These are phyloP conservation scores for Macrolepiota dolichaula DNA, from an alignment of 768 basidiomycete genomes.

Conservation along the genomic window DNA sequence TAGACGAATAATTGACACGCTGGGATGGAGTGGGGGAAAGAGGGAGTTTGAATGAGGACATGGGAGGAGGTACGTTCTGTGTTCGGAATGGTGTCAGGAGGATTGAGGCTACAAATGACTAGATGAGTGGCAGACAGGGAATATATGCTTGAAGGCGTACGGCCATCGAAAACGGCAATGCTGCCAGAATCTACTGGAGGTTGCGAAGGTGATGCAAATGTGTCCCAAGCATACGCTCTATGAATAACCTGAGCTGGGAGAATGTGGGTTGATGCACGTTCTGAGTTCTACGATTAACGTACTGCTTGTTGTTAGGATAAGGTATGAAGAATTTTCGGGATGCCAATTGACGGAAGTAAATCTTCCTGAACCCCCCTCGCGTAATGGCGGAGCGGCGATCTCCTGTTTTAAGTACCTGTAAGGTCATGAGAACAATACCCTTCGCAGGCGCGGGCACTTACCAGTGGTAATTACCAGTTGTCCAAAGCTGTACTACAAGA, in stretches of 20 bases:
- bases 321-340: conserved; percentile 65
- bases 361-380: conserved; percentile 32
- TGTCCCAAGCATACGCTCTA: conserved; percentile 76
- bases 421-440: background rate
- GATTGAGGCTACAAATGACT: conserved; percentile 48
- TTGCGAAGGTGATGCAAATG: conserved; percentile 51
- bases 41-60: conserved; percentile 64
- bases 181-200: conserved; percentile 78
- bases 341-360: conserved; percentile 87
- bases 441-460: conserved; percentile 20
- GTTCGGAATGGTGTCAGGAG: conserved; percentile 90
- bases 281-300: conserved; percentile 19
- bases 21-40: conserved; percentile 20
- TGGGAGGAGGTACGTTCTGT: conserved; percentile 98
- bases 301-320: conserved; percentile 72
- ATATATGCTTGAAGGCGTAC: conserved; percentile 39
- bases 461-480: conserved; percentile 95
- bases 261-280: background rate
- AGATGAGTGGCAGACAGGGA: background rate
- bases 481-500: conserved; percentile 84
- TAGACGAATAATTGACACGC: conserved; percentile 16
- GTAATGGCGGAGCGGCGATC: conserved; percentile 43
- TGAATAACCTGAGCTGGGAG: conserved; percentile 50
- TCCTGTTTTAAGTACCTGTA: conserved; percentile 92
- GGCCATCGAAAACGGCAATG: conserved; percentile 87